Percentiles rank a stretch among this genome's conserved stretches.
Conservation (phyloP, 768 basidiomycete species). For the Trametes coccinea region DNA sequence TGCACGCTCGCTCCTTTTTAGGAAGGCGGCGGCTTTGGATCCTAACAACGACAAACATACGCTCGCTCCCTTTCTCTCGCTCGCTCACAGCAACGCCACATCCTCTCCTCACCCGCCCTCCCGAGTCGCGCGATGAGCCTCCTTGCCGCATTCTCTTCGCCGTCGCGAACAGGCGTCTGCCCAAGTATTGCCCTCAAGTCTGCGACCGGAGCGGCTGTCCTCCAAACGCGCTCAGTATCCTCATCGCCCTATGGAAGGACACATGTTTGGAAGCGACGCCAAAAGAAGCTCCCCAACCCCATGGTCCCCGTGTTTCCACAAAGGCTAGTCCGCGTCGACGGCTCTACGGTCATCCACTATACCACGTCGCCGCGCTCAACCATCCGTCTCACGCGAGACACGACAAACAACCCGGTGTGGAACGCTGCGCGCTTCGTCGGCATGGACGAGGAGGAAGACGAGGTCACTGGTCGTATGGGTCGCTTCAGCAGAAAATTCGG, state of each 20-base stretch:
- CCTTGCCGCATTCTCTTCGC: background rate
- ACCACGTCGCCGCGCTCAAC: constrained; percentile 83
- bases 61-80: background rate
- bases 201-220: background rate
- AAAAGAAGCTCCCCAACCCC: constrained; percentile 73
- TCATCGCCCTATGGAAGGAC: constrained; percentile 82
- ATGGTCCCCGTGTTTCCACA: constrained; percentile 86
- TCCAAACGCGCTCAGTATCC: constrained; percentile 49
- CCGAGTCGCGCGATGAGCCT: constrained; percentile 1
- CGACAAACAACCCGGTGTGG: constrained; percentile 88
- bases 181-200: background rate
- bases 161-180: background rate
- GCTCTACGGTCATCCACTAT: constrained; percentile 84
- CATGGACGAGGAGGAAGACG: constrained; percentile 51
- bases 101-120: background rate
- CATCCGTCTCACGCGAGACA: constrained; percentile 80
- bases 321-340: constrained; percentile 83
- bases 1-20: background rate
- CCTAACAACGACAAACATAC: constrained; percentile 15
- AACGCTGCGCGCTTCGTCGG: constrained; percentile 57
- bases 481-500: constrained; percentile 78
- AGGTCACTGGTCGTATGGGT: constrained; percentile 74
- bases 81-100: background rate
- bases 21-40: constrained; percentile 18
- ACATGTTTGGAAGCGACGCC: constrained; percentile 75